Conservation (phyloP, 768 basidiomycete species). For the Kockovaella imperatae region DNA sequence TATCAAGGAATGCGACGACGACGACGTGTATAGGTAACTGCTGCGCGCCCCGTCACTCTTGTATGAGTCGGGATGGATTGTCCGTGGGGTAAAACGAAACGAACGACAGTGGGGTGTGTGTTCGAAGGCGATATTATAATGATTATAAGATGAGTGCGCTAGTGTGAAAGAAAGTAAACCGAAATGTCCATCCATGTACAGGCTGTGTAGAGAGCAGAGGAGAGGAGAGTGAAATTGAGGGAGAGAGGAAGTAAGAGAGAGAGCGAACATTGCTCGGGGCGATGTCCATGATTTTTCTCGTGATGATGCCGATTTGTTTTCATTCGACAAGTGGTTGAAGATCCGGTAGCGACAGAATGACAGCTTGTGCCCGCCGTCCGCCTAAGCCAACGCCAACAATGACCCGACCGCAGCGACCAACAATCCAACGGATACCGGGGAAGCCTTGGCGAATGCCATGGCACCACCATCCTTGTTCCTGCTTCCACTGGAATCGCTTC, state of each 20-base stretch:
- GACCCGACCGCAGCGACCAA: background rate
- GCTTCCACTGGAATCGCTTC: background rate
- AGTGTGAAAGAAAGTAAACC: background rate
- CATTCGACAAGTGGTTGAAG: background rate
- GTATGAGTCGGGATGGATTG: background rate
- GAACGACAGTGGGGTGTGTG: background rate
- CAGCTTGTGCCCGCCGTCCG: background rate
- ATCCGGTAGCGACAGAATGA: background rate
- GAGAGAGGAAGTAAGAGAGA: background rate
- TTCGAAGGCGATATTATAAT: background rate
- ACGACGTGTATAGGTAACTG: too few relatives aligned
- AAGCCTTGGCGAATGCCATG: background rate
- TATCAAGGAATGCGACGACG: too few relatives aligned
- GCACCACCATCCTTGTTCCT: background rate
- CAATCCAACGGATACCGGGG: too few relatives aligned
- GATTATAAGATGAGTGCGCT: background rate
- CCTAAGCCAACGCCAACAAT: background rate
- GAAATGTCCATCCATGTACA: background rate
- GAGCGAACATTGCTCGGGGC: background rate
- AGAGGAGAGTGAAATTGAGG: background rate
- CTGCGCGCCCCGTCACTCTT: background rate
- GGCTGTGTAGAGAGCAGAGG: background rate
- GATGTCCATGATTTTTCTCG: background rate
- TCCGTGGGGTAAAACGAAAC: background rate
- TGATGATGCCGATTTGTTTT: background rate